Percentiles rank a stretch among this genome's conserved stretches.
Conservation (phyloP, 2,329 filamentous ascomycete genomes). For the Arthrobotrys megalospora region DNA sequence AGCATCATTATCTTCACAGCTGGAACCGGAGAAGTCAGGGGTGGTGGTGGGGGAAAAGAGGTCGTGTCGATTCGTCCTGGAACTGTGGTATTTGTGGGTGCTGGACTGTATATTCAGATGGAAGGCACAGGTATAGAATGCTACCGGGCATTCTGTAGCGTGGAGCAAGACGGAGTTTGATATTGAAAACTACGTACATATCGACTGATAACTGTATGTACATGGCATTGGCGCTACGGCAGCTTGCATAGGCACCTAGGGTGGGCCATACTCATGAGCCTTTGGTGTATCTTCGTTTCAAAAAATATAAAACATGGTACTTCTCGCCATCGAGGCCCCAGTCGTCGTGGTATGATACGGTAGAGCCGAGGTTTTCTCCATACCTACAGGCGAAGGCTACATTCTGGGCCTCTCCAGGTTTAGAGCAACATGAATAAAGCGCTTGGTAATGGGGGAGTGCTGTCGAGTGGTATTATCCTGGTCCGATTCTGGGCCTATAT, state of each 20-base stretch:
- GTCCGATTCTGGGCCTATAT: slow-evolving; percentile 71
- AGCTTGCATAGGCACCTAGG: neutral
- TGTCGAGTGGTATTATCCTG: slow-evolving; percentile 69
- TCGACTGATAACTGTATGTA: slow-evolving; percentile 5
- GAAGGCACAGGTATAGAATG: slow-evolving; percentile 35
- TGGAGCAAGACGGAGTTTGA: slow-evolving; percentile 23
- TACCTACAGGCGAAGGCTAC: neutral
- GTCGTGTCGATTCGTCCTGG: slow-evolving; percentile 69
- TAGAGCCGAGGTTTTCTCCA: too few species aligned
- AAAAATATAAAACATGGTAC: neutral
- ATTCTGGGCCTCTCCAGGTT: neutral
- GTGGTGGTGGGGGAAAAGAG: slow-evolving; percentile 80
- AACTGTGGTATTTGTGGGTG: slow-evolving; percentile 70
- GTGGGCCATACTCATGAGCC: neutral
- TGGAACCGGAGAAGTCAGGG: slow-evolving; percentile 85
- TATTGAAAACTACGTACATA: neutral
- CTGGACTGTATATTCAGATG: slow-evolving; percentile 47
- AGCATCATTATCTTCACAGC: slow-evolving; percentile 93
- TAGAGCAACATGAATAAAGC: neutral
- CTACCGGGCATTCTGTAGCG: slow-evolving; percentile 57
- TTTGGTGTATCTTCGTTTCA: neutral
- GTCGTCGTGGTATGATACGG: neutral
- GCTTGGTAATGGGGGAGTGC: slow-evolving; percentile 65
- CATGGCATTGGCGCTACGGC: neutral
- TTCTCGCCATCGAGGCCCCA: neutral